Evolutionary conservation across 208 protist genomes (phyloP).

Genomic region (Acanthamoeba lenticulata): DNA sequence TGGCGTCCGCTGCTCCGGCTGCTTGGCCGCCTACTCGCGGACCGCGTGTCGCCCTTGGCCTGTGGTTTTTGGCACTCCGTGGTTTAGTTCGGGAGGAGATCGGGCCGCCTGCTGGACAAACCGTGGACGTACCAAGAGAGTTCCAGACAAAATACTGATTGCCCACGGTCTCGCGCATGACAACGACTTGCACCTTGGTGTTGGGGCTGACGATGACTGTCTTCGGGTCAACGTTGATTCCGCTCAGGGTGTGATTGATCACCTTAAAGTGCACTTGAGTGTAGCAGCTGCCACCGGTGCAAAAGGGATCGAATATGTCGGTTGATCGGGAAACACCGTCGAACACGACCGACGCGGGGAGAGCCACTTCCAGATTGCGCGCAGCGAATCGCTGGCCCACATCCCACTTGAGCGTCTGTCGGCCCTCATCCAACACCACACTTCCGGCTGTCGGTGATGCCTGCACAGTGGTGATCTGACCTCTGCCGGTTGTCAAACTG

Average conservation of each 20-base stretch:
- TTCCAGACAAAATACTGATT: conserved; percentile 58
- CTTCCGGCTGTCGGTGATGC: conserved; percentile 33
- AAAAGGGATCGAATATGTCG: conserved; percentile 41
- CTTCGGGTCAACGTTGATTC: conserved; percentile 32
- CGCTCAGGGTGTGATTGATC: neutral
- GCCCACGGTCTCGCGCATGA: conserved; percentile 14
- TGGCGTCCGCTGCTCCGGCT: neutral
- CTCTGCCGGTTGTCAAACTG: too few species aligned
- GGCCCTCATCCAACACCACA: neutral
- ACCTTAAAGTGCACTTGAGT: conserved; percentile 35
- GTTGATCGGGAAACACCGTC: neutral
- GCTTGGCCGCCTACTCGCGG: neutral
- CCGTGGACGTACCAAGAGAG: neutral
- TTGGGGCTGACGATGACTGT: neutral
- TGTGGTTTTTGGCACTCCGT: neutral
- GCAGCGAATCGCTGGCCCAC: conserved; percentile 50
- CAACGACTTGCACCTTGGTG: conserved; percentile 36
- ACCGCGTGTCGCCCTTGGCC: neutral
- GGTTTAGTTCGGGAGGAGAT: neutral
- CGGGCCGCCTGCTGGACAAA: neutral
- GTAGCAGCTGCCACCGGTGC: conserved; percentile 30
- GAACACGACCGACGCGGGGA: conserved; percentile 19
- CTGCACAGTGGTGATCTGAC: conserved; percentile 11
- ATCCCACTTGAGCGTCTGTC: conserved; percentile 40
- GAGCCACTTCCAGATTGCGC: conserved; percentile 63